Percentiles rank a stretch among this genome's conserved stretches.
Conservation (phyloP, 345 rosid species). For the Hypericum androsaemum region DNA sequence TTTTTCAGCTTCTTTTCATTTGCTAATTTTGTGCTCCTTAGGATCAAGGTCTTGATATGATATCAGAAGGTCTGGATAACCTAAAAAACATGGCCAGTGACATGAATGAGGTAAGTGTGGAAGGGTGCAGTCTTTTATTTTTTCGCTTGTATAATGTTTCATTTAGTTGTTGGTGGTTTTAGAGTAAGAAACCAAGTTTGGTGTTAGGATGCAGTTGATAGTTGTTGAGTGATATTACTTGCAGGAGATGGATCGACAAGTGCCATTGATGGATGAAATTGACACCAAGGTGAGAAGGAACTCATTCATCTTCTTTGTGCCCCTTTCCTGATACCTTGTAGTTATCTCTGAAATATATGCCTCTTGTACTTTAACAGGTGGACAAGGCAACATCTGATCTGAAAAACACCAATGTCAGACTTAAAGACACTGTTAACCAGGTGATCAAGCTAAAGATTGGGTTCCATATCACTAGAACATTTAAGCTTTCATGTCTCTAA, state of each 20-base stretch:
- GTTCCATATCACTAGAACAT: conserved; percentile 8
- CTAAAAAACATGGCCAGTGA: conserved; percentile 94
- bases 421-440: conserved; percentile 90
- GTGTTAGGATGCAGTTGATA: not conserved
- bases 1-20: conserved; percentile 6
- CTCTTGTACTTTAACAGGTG: conserved; percentile 39
- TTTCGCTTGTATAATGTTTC: not conserved
- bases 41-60: conserved; percentile 96
- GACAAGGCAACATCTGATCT: conserved; percentile 90
- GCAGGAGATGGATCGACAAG: conserved; percentile 95
- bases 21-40: conserved; percentile 21
- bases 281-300: conserved; percentile 60
- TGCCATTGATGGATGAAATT: conserved; percentile 97
- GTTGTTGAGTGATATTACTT: conserved; percentile 10
- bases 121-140: not conserved
- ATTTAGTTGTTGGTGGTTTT: not conserved
- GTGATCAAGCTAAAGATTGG: conserved; percentile 27
- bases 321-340: conserved; percentile 1
- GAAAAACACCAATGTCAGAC: conserved; percentile 94
- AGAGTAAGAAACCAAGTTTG: no score
- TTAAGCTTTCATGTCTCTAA: conserved; percentile 18
- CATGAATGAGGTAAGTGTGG: conserved; percentile 73
- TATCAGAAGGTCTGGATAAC: conserved; percentile 89
- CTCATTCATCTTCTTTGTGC: conserved; percentile 6
- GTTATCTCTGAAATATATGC: conserved; percentile 8